phyloP scores from a whole-genome alignment of 768 basidiomycete species.

The Leccinum uliginosum region DNA sequence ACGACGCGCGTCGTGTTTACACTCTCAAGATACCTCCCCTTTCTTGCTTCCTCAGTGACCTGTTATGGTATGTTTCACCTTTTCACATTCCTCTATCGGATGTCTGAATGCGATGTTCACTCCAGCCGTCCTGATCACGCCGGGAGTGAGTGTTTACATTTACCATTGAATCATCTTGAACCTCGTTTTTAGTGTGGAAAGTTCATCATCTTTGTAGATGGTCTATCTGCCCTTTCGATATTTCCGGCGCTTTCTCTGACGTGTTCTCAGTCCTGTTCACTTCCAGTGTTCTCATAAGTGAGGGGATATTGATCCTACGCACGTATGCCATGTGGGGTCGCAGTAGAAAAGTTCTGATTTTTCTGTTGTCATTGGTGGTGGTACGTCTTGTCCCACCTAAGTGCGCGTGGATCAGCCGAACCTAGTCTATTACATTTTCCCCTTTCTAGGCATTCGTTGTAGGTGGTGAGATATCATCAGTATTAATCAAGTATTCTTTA shows the following conservation, averaged over 20 bases:
- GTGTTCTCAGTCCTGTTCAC: conserved; percentile 9
- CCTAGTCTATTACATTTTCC: not conserved
- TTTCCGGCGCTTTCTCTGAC: not conserved
- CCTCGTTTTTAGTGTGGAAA: conserved; percentile 14
- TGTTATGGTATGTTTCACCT: conserved; percentile 14
- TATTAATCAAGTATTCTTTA: not conserved
- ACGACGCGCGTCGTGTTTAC: conserved; percentile 21
- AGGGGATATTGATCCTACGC: conserved; percentile 10
- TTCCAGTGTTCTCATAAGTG: conserved; percentile 8
- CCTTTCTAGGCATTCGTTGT: conserved; percentile 14
- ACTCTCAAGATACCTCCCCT: conserved; percentile 25
- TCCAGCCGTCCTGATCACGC: conserved; percentile 8
- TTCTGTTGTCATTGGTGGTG: conserved; percentile 18
- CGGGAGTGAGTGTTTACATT: conserved; percentile 1
- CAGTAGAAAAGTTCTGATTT: conserved; percentile 10
- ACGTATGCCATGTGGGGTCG: conserved; percentile 27
- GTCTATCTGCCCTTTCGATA: not conserved
- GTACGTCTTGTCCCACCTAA: conserved; percentile 4
- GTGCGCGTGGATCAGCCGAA: too few species aligned
- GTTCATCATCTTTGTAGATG: not conserved
- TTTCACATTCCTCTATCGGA: not conserved
- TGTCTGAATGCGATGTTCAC: not conserved
- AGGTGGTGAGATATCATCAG: not conserved
- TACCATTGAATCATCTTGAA: not conserved
- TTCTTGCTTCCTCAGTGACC: conserved; percentile 14